Conservation (phyloP, 2,329 filamentous ascomycete genomes). For the Bipolaris cookei region DNA sequence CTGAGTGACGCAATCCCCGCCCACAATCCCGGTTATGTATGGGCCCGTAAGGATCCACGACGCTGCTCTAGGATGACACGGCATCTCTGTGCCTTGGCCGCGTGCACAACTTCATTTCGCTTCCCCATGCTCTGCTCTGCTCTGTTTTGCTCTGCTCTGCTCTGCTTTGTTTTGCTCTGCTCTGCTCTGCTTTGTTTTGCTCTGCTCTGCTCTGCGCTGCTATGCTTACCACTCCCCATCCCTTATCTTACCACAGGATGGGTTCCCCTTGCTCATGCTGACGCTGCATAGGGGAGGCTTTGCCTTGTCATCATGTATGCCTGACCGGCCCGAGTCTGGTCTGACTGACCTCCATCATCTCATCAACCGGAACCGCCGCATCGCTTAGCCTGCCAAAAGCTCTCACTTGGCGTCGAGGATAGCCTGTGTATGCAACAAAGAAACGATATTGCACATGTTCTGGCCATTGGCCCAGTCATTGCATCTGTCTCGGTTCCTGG, state of each 20-base stretch:
- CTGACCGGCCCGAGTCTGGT: not conserved
- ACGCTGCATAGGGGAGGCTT: not conserved
- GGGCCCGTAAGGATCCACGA: conserved; percentile 3
- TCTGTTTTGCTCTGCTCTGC: not conserved
- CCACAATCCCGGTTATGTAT: conserved; percentile 12
- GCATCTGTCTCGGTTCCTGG: not conserved
- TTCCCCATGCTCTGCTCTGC: not conserved
- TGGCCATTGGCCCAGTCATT: conserved; percentile 11
- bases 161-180: not conserved
- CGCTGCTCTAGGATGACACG: conserved; percentile 18
- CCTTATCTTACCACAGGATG: no score
- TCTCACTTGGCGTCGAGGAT: conserved; percentile 9
- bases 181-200: no score
- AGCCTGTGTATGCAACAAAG: conserved; percentile 7
- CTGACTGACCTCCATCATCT: not conserved
- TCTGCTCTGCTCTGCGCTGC: not conserved
- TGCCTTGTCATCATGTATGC: not conserved
- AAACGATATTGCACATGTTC: conserved; percentile 1
- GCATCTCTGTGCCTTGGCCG: conserved; percentile 22
- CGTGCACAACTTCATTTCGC: conserved; percentile 2
- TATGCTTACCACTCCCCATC: not conserved
- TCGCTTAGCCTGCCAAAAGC: conserved; percentile 11
- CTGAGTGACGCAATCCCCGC: conserved; percentile 31
- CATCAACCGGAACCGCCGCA: not conserved
- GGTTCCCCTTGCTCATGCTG: no score